Evolutionary conservation across 2,329 filamentous ascomycete species (phyloP).

Genomic region (Penicillium sp.): DNA sequence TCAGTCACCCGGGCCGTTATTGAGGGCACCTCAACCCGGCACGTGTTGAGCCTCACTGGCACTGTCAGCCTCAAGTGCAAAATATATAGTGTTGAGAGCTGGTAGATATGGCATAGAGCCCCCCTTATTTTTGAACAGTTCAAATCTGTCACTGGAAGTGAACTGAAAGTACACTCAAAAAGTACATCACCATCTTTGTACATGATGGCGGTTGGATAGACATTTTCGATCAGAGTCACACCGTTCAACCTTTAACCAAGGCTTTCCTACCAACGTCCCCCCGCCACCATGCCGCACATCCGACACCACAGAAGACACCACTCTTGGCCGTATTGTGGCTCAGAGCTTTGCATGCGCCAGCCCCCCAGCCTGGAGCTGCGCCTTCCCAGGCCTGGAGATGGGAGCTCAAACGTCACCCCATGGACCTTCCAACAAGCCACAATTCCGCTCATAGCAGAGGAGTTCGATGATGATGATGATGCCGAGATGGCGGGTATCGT

Average conservation of each 20-base stretch:
- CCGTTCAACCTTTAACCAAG: neutral
- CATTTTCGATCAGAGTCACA: neutral
- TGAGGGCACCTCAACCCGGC: conserved; percentile 8
- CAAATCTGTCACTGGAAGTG: neutral
- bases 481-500: conserved; percentile 41
- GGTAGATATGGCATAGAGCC: conserved; percentile 4
- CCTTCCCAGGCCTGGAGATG: conserved; percentile 15
- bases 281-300: conserved; percentile 31
- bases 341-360: conserved; percentile 27
- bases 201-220: conserved; percentile 14
- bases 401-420: conserved; percentile 17
- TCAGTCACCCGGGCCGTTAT: conserved; percentile 20
- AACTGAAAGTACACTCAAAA: neutral
- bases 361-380: conserved; percentile 28
- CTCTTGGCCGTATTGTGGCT: conserved; percentile 43
- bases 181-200: neutral
- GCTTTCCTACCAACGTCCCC: neutral
- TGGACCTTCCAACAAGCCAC: conserved; percentile 17
- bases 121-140: neutral
- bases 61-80: neutral
- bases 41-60: neutral
- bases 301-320: conserved; percentile 40
- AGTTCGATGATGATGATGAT: conserved; percentile 32
- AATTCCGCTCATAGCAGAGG: conserved; percentile 25
- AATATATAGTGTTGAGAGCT: conserved; percentile 22